Evolutionary conservation across 192 early-diverging fungal species (phyloP).

Genomic region (Coemansia sp.): DNA sequence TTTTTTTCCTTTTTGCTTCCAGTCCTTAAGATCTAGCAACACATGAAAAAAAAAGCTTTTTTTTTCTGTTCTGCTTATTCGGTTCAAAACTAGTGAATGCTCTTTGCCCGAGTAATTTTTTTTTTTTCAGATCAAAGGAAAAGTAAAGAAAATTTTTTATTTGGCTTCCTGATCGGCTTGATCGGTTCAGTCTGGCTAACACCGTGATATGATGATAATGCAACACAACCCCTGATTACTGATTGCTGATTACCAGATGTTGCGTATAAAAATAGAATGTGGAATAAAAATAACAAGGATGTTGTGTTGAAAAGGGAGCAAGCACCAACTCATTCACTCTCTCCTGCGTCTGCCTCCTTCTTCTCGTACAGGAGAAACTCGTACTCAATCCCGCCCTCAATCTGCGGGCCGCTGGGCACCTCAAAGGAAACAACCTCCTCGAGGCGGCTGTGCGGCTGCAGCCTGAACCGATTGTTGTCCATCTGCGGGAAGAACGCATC

Average conservation of each 20-base stretch:
- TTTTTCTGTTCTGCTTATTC: no score
- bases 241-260: background rate
- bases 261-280: background rate
- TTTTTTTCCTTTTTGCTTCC: background rate
- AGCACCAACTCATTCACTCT: background rate
- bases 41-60: no score
- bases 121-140: no score
- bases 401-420: conserved; percentile 50
- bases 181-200: background rate
- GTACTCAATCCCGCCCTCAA: conserved; percentile 61
- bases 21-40: no score
- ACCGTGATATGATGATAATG: background rate
- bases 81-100: no score
- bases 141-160: no score
- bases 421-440: conserved; percentile 43
- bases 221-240: background rate
- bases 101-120: no score
- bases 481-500: conserved; percentile 81
- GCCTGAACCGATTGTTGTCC: conserved; percentile 32
- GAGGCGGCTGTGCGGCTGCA: conserved; percentile 56
- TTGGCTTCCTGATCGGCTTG: background rate
- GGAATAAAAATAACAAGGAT: no score
- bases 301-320: background rate
- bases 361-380: conserved; percentile 61
- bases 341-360: no score